phyloP scores from a whole-genome alignment of 2,329 filamentous ascomycete species.

The Periglandula ipomoeae region DNA sequence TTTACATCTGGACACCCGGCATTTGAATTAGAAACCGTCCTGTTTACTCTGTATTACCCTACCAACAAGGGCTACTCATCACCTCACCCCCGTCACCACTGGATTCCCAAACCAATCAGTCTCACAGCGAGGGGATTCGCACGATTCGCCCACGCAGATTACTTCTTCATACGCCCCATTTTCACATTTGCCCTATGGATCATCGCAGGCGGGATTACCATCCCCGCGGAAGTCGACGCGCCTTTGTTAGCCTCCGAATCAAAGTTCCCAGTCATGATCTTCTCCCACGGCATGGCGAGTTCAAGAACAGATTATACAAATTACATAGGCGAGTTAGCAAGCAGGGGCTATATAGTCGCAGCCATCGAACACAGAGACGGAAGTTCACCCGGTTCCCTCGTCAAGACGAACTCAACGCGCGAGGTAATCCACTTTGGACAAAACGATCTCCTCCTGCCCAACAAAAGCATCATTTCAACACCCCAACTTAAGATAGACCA shows the following conservation, averaged over 20 bases:
- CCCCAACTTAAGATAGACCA: conserved; percentile 33
- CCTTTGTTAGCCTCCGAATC: conserved; percentile 24
- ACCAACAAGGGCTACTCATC: conserved; percentile 11
- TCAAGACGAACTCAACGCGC: conserved; percentile 24
- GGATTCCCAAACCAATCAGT: conserved; percentile 34
- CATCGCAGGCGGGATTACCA: conserved; percentile 33
- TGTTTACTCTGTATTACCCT: conserved; percentile 43
- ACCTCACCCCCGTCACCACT: conserved; percentile 27
- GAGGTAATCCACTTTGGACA: conserved; percentile 26
- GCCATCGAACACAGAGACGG: conserved; percentile 44
- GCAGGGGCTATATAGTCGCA: conserved; percentile 38
- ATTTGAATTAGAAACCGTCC: conserved; percentile 36
- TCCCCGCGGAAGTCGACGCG: conserved; percentile 38
- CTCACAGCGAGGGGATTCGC: conserved; percentile 38
- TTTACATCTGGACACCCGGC: conserved; percentile 28
- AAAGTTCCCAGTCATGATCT: conserved; percentile 37
- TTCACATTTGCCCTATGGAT: conserved; percentile 33
- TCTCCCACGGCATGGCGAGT: conserved; percentile 43
- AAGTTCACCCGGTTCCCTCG: conserved; percentile 35
- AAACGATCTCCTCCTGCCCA: conserved; percentile 21
- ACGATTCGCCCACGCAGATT: conserved; percentile 33
- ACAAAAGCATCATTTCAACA: conserved; percentile 22
- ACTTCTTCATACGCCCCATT: conserved; percentile 31
- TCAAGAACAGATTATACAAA: conserved; percentile 43
- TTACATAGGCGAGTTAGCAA: conserved; percentile 40